A percentile compares a stretch with the other conserved stretches of the same genome.
These are phyloP conservation scores for Botryotinia convoluta DNA, from an alignment of 2,329 filamentous ascomycete genomes.

Conservation along the genomic window DNA sequence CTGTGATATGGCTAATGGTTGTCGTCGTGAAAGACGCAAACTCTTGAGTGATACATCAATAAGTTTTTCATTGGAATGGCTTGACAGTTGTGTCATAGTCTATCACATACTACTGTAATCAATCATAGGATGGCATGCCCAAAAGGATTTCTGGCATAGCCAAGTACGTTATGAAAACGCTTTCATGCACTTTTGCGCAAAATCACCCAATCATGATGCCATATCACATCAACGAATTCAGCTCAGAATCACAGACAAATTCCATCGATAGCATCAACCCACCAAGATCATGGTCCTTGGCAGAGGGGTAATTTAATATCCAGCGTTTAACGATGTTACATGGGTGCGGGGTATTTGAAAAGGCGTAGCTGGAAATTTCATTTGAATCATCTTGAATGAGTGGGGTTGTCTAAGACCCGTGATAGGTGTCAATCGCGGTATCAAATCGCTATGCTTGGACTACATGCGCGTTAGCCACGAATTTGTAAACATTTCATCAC, in stretches of 20 bases:
- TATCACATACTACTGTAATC: background rate
- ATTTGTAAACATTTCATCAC: background rate
- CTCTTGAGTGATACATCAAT: background rate
- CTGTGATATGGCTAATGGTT: background rate
- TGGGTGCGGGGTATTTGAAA: background rate
- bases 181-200: background rate
- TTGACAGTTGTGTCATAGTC: background rate
- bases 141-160: background rate
- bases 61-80: background rate
- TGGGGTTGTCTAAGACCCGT: background rate
- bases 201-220: background rate
- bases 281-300: background rate
- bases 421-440: background rate
- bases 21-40: background rate
- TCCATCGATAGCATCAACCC: no score
- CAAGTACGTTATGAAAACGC: background rate
- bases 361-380: background rate
- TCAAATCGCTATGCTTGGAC: no score
- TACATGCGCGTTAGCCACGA: background rate
- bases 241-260: background rate
- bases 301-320: background rate
- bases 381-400: background rate
- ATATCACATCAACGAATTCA: background rate
- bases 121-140: background rate
- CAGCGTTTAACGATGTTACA: background rate